Percentiles rank a stretch among this genome's conserved stretches.
These are phyloP conservation scores for Huntiella omanensis DNA, from an alignment of 2,329 filamentous ascomycete species.

Conservation along the genomic window DNA sequence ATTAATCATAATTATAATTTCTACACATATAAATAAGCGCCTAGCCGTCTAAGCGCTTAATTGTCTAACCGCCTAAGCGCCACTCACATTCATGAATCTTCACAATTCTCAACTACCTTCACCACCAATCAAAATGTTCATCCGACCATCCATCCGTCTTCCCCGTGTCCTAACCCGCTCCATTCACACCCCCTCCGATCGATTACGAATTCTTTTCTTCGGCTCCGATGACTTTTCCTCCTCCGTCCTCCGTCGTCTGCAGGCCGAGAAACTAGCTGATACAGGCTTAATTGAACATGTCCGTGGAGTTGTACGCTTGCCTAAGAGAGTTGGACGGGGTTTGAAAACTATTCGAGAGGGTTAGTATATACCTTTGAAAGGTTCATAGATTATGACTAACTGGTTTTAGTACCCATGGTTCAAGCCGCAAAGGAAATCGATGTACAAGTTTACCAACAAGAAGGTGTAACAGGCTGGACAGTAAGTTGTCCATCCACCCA, in stretches of 20 bases:
- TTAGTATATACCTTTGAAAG: neutral
- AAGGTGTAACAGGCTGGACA: conserved; percentile 70
- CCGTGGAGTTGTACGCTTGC: conserved; percentile 67
- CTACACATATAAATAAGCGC: too few relatives aligned
- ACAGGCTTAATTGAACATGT: conserved; percentile 49
- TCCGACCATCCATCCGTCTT: conserved; percentile 44
- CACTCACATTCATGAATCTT: neutral
- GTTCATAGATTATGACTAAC: neutral
- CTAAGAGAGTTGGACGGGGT: conserved; percentile 60
- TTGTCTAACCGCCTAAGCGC: neutral
- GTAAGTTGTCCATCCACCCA: conserved; percentile 25
- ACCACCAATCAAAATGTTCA: conserved; percentile 29
- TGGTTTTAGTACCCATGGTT: conserved; percentile 45
- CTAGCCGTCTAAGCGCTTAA: too few relatives aligned
- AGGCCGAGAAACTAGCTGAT: conserved; percentile 35
- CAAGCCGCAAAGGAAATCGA: conserved; percentile 40
- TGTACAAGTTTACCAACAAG: conserved; percentile 52
- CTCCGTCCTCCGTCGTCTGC: conserved; percentile 50
- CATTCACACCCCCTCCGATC: conserved; percentile 23
- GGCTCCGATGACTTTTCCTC: conserved; percentile 86
- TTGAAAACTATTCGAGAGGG: conserved; percentile 46
- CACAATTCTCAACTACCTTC: too few relatives aligned
- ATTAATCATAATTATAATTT: too few relatives aligned
- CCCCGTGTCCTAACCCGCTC: too few relatives aligned
- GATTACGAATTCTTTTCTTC: conserved; percentile 77